Conservation (phyloP, 2,329 filamentous ascomycete genomes). For the Nothomitra cinnamomea region DNA sequence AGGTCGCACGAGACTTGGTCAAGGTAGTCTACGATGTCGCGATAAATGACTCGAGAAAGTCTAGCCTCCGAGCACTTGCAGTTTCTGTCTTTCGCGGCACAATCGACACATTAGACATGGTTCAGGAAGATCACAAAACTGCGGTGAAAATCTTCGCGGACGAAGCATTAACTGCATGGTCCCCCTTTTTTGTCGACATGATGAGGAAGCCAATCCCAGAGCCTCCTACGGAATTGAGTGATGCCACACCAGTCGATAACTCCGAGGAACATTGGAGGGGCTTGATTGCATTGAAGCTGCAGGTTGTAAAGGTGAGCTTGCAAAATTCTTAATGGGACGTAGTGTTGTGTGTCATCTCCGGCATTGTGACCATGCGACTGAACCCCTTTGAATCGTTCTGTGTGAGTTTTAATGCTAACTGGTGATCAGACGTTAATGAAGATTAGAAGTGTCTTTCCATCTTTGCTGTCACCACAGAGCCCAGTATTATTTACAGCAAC, state of each 20-base stretch:
- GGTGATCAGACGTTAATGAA: slow-evolving; percentile 58
- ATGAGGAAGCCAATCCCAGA: slow-evolving; percentile 58
- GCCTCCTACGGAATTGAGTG: slow-evolving; percentile 33
- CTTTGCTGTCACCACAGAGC: slow-evolving; percentile 67
- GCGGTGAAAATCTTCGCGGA: slow-evolving; percentile 83
- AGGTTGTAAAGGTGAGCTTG: slow-evolving; percentile 58
- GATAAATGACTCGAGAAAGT: slow-evolving; percentile 54
- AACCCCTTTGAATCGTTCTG: background rate
- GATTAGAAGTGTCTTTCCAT: slow-evolving; percentile 68
- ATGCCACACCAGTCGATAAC: slow-evolving; percentile 37
- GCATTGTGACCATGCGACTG: background rate
- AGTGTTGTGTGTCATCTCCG: background rate
- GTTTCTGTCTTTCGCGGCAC: slow-evolving; percentile 81
- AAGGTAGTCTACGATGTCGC: slow-evolving; percentile 71
- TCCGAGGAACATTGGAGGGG: slow-evolving; percentile 58
- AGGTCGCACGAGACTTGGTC: slow-evolving; percentile 71
- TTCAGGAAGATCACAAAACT: slow-evolving; percentile 78
- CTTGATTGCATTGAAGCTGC: slow-evolving; percentile 71
- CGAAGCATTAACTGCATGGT: slow-evolving; percentile 67
- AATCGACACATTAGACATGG: slow-evolving; percentile 92
- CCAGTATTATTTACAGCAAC: slow-evolving; percentile 68
- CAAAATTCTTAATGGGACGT: background rate
- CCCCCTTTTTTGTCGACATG: slow-evolving; percentile 69
- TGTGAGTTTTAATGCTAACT: slow-evolving; percentile 2
- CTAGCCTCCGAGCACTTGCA: slow-evolving; percentile 30